A percentile compares a stretch with the other conserved stretches of the same genome.
These are phyloP conservation scores for Plicaturopsis crispa DNA, from an alignment of 768 basidiomycete species.

Conservation along the genomic window DNA sequence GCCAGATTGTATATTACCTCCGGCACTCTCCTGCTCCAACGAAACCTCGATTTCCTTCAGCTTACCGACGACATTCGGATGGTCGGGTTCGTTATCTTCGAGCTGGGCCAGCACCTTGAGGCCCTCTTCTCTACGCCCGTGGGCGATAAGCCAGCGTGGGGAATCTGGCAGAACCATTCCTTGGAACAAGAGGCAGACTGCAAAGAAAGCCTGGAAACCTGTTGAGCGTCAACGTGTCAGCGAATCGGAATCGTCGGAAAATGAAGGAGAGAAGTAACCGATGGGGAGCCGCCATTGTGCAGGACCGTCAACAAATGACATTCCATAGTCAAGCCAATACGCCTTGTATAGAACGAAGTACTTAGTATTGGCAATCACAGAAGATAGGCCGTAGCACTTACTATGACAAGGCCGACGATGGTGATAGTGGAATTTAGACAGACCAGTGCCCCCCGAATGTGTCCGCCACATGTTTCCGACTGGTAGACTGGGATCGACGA, in stretches of 20 bases:
- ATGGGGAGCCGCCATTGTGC: constrained; percentile 16
- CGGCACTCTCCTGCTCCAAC: constrained; percentile 28
- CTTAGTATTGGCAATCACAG: background rate
- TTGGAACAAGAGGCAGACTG: constrained; percentile 27
- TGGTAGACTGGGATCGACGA: constrained; percentile 34
- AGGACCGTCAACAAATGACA: constrained; percentile 25
- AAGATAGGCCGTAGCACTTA: constrained; percentile 9
- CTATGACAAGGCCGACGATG: constrained; percentile 31
- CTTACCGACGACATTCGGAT: constrained; percentile 25
- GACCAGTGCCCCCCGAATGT: constrained; percentile 26
- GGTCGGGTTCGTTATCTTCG: constrained; percentile 22
- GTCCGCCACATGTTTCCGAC: constrained; percentile 29
- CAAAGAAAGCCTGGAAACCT: constrained; percentile 33
- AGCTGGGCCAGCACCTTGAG: constrained; percentile 26
- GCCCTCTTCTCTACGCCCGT: constrained; percentile 26
- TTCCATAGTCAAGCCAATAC: constrained; percentile 34
- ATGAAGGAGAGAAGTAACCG: constrained; percentile 3
- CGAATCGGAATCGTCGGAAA: too few relatives aligned
- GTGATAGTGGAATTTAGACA: constrained; percentile 30
- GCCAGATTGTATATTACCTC: constrained; percentile 15
- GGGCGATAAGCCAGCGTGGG: constrained; percentile 32
- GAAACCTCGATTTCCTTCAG: constrained; percentile 28
- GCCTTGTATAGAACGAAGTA: constrained; percentile 13
- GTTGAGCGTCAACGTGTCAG: constrained; percentile 20
- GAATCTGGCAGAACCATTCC: constrained; percentile 28